These are phyloP conservation scores for Mycena olivaceomarginata DNA, from an alignment of 768 basidiomycete genomes.

Conservation along the genomic window DNA sequence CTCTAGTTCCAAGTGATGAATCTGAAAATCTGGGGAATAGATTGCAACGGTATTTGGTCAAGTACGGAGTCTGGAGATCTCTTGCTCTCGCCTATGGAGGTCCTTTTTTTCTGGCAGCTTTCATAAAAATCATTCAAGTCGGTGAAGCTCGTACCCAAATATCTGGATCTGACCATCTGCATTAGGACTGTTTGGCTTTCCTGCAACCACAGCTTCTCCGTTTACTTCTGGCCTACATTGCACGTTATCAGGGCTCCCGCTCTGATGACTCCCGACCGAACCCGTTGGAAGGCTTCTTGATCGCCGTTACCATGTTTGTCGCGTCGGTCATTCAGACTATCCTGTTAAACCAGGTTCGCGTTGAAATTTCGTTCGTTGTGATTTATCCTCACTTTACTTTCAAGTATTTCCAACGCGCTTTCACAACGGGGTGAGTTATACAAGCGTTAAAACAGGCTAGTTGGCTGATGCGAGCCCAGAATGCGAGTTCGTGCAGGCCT, in stretches of 20 bases:
- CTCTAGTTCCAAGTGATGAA: slow-evolving; percentile 80
- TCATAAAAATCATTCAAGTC: slow-evolving; percentile 82
- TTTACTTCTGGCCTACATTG: slow-evolving; percentile 87
- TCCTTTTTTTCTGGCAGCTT: slow-evolving; percentile 78
- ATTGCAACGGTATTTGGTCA: slow-evolving; percentile 76
- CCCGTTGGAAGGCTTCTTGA: slow-evolving; percentile 81
- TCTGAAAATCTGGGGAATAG: slow-evolving; percentile 79
- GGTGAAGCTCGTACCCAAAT: background rate
- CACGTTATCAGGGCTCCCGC: slow-evolving; percentile 78
- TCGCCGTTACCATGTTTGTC: slow-evolving; percentile 88
- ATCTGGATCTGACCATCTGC: background rate
- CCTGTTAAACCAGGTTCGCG: slow-evolving; percentile 80
- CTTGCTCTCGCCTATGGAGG: slow-evolving; percentile 87
- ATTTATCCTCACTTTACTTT: background rate
- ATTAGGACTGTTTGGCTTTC: slow-evolving; percentile 83
- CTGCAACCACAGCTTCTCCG: slow-evolving; percentile 92
- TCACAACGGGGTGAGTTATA: slow-evolving; percentile 76
- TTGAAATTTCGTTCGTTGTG: background rate
- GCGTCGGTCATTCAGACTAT: slow-evolving; percentile 88
- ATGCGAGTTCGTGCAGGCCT: slow-evolving; percentile 97
- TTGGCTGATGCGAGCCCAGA: slow-evolving; percentile 52
- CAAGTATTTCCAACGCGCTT: slow-evolving; percentile 91
- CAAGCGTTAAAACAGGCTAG: background rate
- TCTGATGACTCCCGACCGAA: slow-evolving; percentile 58
- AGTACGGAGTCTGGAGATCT: slow-evolving; percentile 85